Evolutionary conservation across 495 filamentous ascomycete genomes (phyloP).

Genomic region (Bathelium albidoporum): DNA sequence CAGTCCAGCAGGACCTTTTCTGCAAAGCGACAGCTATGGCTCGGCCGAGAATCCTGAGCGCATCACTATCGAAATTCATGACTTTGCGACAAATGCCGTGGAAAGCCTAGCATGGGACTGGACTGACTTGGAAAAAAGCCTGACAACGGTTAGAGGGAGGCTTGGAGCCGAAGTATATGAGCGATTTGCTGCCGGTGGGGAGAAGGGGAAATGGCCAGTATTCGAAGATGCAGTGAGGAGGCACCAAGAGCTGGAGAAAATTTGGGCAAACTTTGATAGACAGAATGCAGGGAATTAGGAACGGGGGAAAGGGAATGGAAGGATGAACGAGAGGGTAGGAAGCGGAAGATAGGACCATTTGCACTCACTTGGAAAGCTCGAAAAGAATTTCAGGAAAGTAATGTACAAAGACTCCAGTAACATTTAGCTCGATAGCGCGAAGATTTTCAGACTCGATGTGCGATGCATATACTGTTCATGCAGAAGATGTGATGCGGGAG

Average conservation of each 20-base stretch:
- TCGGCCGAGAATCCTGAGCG: not conserved
- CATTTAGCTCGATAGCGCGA: too few relatives aligned
- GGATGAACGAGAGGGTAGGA: too few relatives aligned
- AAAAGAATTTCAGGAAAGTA: too few relatives aligned
- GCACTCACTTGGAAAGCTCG: too few relatives aligned
- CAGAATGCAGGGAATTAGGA: not conserved
- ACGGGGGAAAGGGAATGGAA: not conserved
- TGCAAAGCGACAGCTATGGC: not conserved
- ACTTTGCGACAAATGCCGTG: constrained; percentile 9
- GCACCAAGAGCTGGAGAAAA: constrained; percentile 8
- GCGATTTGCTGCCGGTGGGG: constrained; percentile 9
- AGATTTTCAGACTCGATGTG: too few relatives aligned
- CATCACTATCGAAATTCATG: constrained; percentile 10
- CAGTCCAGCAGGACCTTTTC: not conserved
- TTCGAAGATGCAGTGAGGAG: constrained; percentile 10
- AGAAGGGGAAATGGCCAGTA: constrained; percentile 2
- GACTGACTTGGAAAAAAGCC: constrained; percentile 10
- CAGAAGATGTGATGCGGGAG: too few relatives aligned
- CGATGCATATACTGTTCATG: too few relatives aligned
- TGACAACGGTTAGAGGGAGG: not conserved
- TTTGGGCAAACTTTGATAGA: not conserved
- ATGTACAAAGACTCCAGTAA: too few relatives aligned
- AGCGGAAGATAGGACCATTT: too few relatives aligned
- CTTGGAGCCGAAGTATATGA: not conserved
- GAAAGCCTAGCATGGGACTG: constrained; percentile 3